Base-by-base conservation (phyloP, 148 eudicot species). In the Nyssa sinensis region DNA sequence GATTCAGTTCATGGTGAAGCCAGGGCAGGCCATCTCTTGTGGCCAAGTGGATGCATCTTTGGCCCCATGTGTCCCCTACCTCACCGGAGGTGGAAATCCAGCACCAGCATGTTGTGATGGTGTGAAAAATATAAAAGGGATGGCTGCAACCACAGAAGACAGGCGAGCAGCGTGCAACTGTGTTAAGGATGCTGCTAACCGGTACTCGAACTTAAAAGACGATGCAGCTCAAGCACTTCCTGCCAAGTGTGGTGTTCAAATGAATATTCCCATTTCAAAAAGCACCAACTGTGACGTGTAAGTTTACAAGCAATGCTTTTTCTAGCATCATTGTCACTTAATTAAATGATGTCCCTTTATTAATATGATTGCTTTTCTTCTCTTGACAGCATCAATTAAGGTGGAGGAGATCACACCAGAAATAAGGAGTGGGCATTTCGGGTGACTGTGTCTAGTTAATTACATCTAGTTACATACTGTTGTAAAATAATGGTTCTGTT, bases 181-280 rank as follows among this genome's bases (percentile, higher is more conserved):
- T 23, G 27, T 75, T 10, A 74, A 79, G 75, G 27, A 17, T 1
- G 82, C 78, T 0, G 82, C 78, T 1, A 33, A 23, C 12, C 55
- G 31, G 5, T 69, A 69, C 3, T 12, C 51, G 24, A 67, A 70
- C 64, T 60, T 75, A 44, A 74, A 75, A 25, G 78, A 75, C 6
- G 78, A 63, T 6, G 78, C 71, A 0, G 82, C 71, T 0, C 70
- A 69, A 44, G 63, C 66, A 24, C 77, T 73, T 3, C 81, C 81
- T 10, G 57, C 8, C 30, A 78, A 67, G 57, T 74, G 77, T 32
- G 57, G 29, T 29, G 69, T 79, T 29, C 5, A 19, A 3, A 21
- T 74, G 30, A 57, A 62, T 24, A 51, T 74, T 8, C 77, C 77
- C 0, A 64, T 78, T 37, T 73, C 74, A 0, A 55, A 73, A 13